These are phyloP conservation scores for Geotrichum candidum DNA, from an alignment of 1,139 yeast genomes.

Conservation along the genomic window DNA sequence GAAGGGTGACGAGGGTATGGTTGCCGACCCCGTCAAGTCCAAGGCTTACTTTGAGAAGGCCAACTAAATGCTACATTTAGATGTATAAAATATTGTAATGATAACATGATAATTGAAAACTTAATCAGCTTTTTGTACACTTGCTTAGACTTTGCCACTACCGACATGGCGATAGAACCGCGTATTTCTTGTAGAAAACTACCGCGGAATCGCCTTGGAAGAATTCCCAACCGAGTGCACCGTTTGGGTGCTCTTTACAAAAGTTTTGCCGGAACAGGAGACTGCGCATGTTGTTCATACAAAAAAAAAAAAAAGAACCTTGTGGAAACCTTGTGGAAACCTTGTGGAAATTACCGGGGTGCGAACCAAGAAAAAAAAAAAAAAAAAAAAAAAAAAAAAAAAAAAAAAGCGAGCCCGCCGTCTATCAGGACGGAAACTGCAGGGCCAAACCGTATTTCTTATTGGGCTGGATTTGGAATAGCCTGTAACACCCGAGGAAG, in stretches of 20 bases:
- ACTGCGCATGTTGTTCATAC: too few species aligned
- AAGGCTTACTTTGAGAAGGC: constrained; percentile 73
- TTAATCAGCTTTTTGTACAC: neutral
- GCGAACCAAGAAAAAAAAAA: too few species aligned
- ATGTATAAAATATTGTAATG: neutral
- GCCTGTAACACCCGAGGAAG: too few species aligned
- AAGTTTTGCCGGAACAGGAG: neutral
- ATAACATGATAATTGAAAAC: neutral
- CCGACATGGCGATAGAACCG: neutral
- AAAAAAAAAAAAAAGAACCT: neutral
- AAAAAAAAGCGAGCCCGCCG: too few species aligned
- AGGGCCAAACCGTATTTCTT: too few species aligned
- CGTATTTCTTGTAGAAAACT: too few species aligned
- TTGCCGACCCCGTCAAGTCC: constrained; percentile 75
- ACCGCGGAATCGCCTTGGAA: too few species aligned
- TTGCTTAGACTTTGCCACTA: neutral
- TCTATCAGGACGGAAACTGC: too few species aligned
- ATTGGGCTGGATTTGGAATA: too few species aligned
- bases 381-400: too few species aligned
- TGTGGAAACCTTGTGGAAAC: neutral
- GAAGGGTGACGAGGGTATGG: constrained; percentile 92
- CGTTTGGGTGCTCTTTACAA: neutral
- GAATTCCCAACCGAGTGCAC: too few species aligned
- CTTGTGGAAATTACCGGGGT: neutral
- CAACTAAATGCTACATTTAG: constrained; percentile 29